A percentile compares a stretch with the other conserved stretches of the same genome.
phyloP scores from a whole-genome alignment of 345 rosid genomes.

The Citrus maxima region DNA sequence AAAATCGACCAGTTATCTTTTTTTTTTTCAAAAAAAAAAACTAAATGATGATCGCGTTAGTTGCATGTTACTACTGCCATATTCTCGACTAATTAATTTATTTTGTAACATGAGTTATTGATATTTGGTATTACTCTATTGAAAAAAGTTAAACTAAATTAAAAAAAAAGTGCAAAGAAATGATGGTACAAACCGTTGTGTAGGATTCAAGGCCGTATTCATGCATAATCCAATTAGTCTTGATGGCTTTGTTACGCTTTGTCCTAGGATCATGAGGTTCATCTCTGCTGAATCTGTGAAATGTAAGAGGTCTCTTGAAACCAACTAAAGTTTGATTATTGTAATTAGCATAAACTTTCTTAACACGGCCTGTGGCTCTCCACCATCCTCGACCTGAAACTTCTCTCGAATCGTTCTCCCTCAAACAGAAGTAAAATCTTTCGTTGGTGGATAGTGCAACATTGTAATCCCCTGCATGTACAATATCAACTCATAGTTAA shows the following conservation, averaged over 20 bases:
- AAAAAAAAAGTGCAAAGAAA: no score
- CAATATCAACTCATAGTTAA: no score
- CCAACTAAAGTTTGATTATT: slow-evolving; percentile 9
- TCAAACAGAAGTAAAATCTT: slow-evolving; percentile 23
- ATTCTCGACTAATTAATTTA: no score
- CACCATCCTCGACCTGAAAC: slow-evolving; percentile 2
- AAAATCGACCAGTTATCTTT: no score
- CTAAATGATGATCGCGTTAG: no score
- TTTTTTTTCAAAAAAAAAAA: no score
- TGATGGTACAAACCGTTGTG: slow-evolving; percentile 2
- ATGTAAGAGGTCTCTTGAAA: slow-evolving; percentile 4
- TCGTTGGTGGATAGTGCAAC: not conserved
- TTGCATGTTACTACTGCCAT: no score
- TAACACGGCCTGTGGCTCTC: slow-evolving; percentile 28
- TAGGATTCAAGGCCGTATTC: not conserved
- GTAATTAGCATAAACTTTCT: slow-evolving; percentile 6
- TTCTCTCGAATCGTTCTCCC: not conserved
- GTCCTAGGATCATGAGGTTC: not conserved
- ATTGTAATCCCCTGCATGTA: not conserved
- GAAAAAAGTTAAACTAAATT: no score
- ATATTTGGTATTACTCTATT: no score
- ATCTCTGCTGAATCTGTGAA: slow-evolving; percentile 15
- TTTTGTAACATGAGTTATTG: no score
- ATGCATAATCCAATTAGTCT: slow-evolving; percentile 28
- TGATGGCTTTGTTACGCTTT: slow-evolving; percentile 21